Evolutionary conservation across 148 eudicot genomes (phyloP), one percentile per base, ranked within the genome.

Genomic region (Tetragonia tetragonoides): DNA sequence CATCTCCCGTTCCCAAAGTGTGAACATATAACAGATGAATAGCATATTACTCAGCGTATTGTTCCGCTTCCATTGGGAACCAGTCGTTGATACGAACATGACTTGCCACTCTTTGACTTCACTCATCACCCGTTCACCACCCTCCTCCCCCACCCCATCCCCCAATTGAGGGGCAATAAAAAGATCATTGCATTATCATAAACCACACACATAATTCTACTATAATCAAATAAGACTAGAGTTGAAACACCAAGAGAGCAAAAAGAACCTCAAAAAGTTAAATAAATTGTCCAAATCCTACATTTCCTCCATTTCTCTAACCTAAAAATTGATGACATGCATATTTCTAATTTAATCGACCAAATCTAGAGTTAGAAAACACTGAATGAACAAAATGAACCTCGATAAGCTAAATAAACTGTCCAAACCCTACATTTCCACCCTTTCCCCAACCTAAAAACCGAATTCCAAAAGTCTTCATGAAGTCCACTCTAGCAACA

Each of bases 401-500:
- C 37, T 46, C 51, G 3, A 18, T 54, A 15, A 21, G 21, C 17
- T 42, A 18, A 49, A 64, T 2, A n/a, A 53, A n/a, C 3, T 51
- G 18, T 21, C 17, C 3, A 72, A 72, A 17, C 49, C 72, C 21
- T 40, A 46, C 21, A 74, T 66, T 66, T 53, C 54, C 34, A 57
- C 21, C 40, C 4, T 38, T 42, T 11, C 34, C 6, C 51, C 3
- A 3, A 42, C 17, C 51, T 34, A 53, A 12, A 78, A 37, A 70
- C 46, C 34, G 1, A 70, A 34, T 10, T 70, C 20, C 11, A 74
- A 65, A 2, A 60, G 71, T 68, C 61, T 56, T 7, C 28, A 61
- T 39, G 7, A 73, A 80, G 78, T 75, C 83, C 69, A 49, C 76
- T 34, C 46, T 16, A 70, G 80, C 20, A 41, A 68, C 65, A 61